Conservation (phyloP, 2,329 filamentous ascomycete genomes). For the Alternaria gaisen region DNA sequence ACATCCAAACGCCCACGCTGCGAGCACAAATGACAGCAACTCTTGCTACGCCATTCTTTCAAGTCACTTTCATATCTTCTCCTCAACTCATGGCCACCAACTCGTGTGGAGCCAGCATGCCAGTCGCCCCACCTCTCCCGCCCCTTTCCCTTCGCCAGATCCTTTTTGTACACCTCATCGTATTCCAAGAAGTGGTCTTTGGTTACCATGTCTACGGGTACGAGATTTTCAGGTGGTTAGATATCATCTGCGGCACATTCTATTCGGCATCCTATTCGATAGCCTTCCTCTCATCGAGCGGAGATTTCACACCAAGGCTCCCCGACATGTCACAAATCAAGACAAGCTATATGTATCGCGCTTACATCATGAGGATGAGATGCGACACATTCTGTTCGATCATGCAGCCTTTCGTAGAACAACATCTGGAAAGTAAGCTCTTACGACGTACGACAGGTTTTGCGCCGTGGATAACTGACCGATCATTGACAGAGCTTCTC, state of each 20-base stretch:
- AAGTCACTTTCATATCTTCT: not conserved
- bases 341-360: not conserved
- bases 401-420: not conserved
- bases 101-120: not conserved
- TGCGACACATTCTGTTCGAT: constrained; percentile 2
- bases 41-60: not conserved
- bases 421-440: not conserved
- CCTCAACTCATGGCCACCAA: not conserved
- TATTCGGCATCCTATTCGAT: not conserved
- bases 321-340: not conserved
- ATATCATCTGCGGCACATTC: not conserved
- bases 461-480: not conserved
- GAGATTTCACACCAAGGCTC: not conserved
- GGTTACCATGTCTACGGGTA: not conserved
- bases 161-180: constrained; percentile 2
- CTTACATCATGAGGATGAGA: not conserved
- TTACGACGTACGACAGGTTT: too few species aligned
- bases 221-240: not conserved
- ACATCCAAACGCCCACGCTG: not conserved
- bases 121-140: not conserved
- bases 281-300: not conserved
- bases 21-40: not conserved
- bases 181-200: constrained; percentile 6
- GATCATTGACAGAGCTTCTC: not conserved
- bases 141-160: not conserved